Base-by-base conservation (phyloP, 495 filamentous ascomycete species). In the Talaromyces wortmannii region DNA sequence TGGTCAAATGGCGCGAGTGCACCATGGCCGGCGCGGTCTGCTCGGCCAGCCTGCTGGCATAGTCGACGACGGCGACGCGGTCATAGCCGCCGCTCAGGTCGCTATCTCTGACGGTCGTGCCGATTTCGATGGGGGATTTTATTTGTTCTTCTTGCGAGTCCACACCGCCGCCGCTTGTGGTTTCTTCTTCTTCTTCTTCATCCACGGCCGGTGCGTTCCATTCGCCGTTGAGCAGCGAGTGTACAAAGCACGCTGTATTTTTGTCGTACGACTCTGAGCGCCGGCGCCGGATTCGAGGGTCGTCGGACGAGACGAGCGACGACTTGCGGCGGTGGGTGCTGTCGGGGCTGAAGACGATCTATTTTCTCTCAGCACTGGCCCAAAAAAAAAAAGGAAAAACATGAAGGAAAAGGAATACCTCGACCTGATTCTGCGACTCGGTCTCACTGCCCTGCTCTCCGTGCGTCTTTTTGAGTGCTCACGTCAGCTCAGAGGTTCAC, bases 271-370 rank as follows among this genome's bases (percentile, higher is more conserved):
- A 62, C 12, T 69, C 66, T 7, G 71, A 60, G 15, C 72, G 58
- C 32, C 68, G 67, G n/a, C 76, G 67, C 51, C 63, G 64, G 4
- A 76, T 60, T 6, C 61, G 59, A 3, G 75, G 62, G 33, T 76
- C 67, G 6, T 87, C 81, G 58, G 73, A 72, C n/a, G 79, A 69
- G 7, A 89, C 86, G 32, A 96, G 76, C 43, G 91, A 96, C 55
- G 90, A 90, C 73, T 91, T 92, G 60, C 91, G 85, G 30, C 91
- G 87, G 61, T 88, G 86, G n/a, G 77, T 81, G 60, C 73, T 87
- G 32, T 85, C 77, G 5, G 78, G 65, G 59, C 86, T 83, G 69
- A 95, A 90, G 49, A 86, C 76, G 32, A 96, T 89, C 88, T 95
- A 7, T 8, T 5, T 40, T 8, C 8, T 1, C 2, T 40, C 36